Percentiles rank a stretch among this genome's conserved stretches.
These are phyloP conservation scores for Colletotrichum paranaense DNA, from an alignment of 2,329 filamentous ascomycete genomes.

Conservation along the genomic window DNA sequence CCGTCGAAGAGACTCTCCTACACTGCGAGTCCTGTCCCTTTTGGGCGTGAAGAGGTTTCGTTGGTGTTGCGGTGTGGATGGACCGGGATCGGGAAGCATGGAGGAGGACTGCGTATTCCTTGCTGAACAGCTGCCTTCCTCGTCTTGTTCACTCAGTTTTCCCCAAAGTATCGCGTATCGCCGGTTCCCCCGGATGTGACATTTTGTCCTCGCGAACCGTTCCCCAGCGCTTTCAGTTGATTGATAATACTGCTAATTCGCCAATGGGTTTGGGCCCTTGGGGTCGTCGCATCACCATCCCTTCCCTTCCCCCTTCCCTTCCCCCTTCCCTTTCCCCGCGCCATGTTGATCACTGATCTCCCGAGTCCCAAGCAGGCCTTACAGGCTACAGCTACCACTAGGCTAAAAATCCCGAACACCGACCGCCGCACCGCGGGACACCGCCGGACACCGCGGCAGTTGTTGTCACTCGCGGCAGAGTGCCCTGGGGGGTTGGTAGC, in stretches of 20 bases:
- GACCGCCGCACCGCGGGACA: background rate
- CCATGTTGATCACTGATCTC: background rate
- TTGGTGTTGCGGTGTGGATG: background rate
- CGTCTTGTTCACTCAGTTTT: background rate
- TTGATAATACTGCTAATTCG: background rate
- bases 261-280: background rate
- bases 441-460: constrained; percentile 22
- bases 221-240: background rate
- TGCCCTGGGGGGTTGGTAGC: too few relatives aligned
- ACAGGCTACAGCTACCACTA: background rate
- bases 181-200: background rate
- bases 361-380: background rate
- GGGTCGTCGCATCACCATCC: background rate
- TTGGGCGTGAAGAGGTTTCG: background rate
- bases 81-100: constrained; percentile 9
- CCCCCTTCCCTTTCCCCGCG: background rate
- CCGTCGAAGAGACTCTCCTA: constrained; percentile 8
- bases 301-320: background rate
- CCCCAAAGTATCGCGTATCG: background rate
- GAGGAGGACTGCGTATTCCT: constrained; percentile 2
- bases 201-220: background rate
- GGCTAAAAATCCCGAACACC: constrained; percentile 5
- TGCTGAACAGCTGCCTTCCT: background rate
- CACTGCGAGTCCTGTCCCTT: background rate
- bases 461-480: background rate